Evolutionary conservation across 129 eudicot species (phyloP), one percentile per base, ranked within the genome.

Genomic region (Chrysanthemum lavandulifolium): DNA sequence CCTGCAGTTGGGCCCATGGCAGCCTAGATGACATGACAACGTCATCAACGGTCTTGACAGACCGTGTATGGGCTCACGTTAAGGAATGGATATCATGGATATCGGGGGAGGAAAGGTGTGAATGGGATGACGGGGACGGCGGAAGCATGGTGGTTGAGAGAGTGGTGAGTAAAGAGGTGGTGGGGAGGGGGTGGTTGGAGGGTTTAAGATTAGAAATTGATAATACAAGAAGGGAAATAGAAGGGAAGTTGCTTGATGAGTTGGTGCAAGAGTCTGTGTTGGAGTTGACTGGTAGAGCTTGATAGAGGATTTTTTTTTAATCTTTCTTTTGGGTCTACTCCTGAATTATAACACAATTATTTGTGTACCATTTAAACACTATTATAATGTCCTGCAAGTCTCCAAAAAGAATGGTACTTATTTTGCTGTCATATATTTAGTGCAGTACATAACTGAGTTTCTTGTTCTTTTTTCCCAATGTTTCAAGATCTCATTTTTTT

Each of bases 151-250:
- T 85, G 61, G 84, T 88, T 73, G 97, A 86, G 73, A 69, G 75
- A 67, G 83, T 86, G 80, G 93, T 86, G 71, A 81, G 74, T 73
- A 88, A 81, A 78, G 97, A 95, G 86, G 89, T 95, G 79, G 88
- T 72, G 77, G 97, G 91, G 18, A 85, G 79, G 65, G 88, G 86
- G 57, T 90, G 99, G 99, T 66, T 40, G 64, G 96, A 80, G 21
- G 73, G 85, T 25, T 65, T 88, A 74, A 82, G 81, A 43, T 14
- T 83, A 72, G 97, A 95, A 69, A 63, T 78, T 47, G 91, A 80
- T 72, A 61, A 70, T 73, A 56, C 84, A 53, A 87, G 90, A 16
- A 85, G 80, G 76, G 97, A 88, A 69, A 86, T 95, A 48, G 97
- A 84, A 86, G 81, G 83, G 82, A 83, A 81, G 78, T 77, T 95